phyloP scores from a whole-genome alignment of 1,139 yeast species.

The Hansenula lynferdii region DNA sequence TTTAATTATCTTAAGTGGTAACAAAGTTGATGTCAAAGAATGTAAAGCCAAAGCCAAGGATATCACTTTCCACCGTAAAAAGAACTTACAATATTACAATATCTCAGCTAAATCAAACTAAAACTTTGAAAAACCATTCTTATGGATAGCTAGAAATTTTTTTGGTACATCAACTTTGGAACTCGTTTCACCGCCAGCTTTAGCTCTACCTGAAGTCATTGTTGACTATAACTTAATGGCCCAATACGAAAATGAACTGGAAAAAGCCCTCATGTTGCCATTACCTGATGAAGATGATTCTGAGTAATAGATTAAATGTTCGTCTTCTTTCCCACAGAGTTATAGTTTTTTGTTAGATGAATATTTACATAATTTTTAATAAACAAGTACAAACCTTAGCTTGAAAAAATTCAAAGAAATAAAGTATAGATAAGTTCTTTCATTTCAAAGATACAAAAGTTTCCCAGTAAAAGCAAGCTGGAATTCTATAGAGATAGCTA shows the following conservation, averaged over 20 bases:
- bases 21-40: constrained; percentile 99
- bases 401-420: too few species aligned
- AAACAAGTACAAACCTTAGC: too few species aligned
- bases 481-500: too few species aligned
- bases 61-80: constrained; percentile 99
- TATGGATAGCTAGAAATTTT: constrained; percentile 99
- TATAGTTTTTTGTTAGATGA: constrained; percentile 3
- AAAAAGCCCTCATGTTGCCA: constrained; percentile 98
- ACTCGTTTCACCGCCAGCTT: constrained; percentile 98
- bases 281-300: constrained; percentile 99
- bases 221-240: constrained; percentile 96
- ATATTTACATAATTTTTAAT: too few species aligned
- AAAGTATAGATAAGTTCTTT: too few species aligned
- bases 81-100: constrained; percentile 98
- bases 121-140: constrained; percentile 99
- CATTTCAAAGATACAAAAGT: too few species aligned
- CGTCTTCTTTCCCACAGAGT: not conserved
- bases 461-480: too few species aligned
- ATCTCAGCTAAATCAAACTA: constrained; percentile 99
- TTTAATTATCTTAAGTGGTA: constrained; percentile 98
- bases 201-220: constrained; percentile 99
- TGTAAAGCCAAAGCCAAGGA: constrained; percentile 99
- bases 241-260: constrained; percentile 99
- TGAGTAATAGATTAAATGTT: constrained; percentile 61
- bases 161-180: constrained; percentile 98